Base-by-base conservation (phyloP, 1,139 yeast genomes). In the Yueomyces sp. region DNA sequence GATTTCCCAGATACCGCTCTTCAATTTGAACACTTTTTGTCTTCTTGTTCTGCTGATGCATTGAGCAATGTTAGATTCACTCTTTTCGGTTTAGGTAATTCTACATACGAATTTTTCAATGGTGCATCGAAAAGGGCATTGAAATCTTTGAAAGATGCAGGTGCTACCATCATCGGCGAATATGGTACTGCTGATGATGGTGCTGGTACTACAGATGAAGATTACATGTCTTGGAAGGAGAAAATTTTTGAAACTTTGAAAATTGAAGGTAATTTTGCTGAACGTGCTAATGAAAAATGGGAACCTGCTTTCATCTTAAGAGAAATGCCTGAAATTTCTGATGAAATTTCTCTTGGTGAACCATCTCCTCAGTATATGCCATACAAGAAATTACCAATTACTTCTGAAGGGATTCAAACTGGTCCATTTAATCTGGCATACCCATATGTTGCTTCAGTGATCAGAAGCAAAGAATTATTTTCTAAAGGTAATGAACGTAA, bases 101-200 rank as follows among this genome's bases (percentile, higher is more conserved):
- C 89, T 42, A 87, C 96, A 35, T 89, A 89, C 60, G 97, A 89
- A 64, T 81, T 82, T 61, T 89, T 73, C 70, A 91, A 89, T 61
- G 87, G 83, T 42, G 80, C 91, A 50, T 94, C 94, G 44, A 75
- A 76, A 48, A 76, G 74, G 50, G 68, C 81, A 41, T 64, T 66
- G 50, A 64, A 69, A 44, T 68, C 76, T 41, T 69, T 78, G 46
- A 44, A 42, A 25, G 58, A 55, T 38, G 76, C 83, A 42, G 91
- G 91, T 42, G 96, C 91, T 31, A 71, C 71, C 41, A 62, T 78
- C 44, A 67, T 89, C 45, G 93, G 93, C 41, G 72, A 68, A 29
- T 75, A 76, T 47, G 96, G 97, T 42, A 78, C 79, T 64, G 98
- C 96, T 62, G 98, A 89, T 60, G 98, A 89, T 57, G 96, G 96